Percentiles rank a stretch among this genome's conserved stretches.
Evolutionary conservation across 139 green algal genomes (phyloP).

Genomic region (Chlorella vulgaris): DNA sequence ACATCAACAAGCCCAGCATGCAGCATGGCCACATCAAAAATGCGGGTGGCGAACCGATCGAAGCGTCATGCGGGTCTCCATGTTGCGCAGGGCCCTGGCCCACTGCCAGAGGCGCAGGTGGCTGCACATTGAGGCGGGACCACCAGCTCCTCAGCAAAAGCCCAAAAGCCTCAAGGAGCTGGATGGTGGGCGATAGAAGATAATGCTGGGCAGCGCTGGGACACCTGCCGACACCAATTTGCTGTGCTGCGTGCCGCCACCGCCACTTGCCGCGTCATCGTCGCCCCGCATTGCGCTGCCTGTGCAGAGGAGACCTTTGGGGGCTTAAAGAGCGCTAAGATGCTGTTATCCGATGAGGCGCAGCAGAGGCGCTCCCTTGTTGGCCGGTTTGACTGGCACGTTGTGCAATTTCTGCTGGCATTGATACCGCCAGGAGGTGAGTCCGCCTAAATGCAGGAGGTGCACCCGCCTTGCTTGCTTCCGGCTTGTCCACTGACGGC

Average conservation of each 20-base stretch:
- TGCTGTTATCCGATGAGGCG: conserved; percentile 22
- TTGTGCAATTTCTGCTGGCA: conserved; percentile 43
- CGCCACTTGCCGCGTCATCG: neutral
- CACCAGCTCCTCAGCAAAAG: neutral
- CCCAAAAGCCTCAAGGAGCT: neutral
- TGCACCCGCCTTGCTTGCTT: no score
- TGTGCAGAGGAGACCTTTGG: conserved; percentile 32
- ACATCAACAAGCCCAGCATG: neutral
- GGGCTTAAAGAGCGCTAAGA: conserved; percentile 39
- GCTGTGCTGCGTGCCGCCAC: no score
- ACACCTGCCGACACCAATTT: neutral
- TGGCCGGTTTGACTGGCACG: conserved; percentile 48
- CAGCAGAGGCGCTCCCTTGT: neutral
- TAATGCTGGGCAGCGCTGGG: neutral
- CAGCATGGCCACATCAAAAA: neutral
- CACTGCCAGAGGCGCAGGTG: neutral
- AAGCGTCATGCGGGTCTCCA: neutral
- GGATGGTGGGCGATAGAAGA: neutral
- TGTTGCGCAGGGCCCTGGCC: neutral
- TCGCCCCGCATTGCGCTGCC: no score
- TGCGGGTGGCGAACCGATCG: no score
- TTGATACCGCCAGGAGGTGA: conserved; percentile 44
- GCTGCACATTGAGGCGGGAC: no score
- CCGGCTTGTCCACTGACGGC: no score
- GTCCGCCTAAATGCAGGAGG: neutral